These are phyloP conservation scores for Globisporangium cylindrosporum DNA, from an alignment of 352 stramenopile species.

Conservation along the genomic window DNA sequence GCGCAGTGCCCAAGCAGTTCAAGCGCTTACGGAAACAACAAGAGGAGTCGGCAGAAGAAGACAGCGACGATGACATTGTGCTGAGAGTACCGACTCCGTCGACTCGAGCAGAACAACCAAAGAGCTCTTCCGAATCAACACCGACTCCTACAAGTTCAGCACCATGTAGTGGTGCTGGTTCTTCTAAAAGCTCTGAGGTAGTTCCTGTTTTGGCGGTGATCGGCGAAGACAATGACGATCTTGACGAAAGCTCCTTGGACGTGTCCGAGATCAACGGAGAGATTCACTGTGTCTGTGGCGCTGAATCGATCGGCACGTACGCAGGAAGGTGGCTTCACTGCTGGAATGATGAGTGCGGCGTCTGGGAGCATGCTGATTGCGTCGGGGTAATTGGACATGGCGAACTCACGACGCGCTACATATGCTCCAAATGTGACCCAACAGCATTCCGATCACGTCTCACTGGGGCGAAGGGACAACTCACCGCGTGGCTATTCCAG, in stretches of 20 bases:
- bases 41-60: conserved; percentile 3
- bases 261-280: conserved; percentile 28
- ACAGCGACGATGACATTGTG: conserved; percentile 11
- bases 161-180: neutral
- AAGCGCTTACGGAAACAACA: conserved; percentile 15
- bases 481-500: conserved; percentile 62
- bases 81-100: neutral
- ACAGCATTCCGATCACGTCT: conserved; percentile 29
- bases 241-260: conserved; percentile 14
- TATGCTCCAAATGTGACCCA: conserved; percentile 50
- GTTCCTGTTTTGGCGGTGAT: conserved; percentile 1
- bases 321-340: conserved; percentile 69
- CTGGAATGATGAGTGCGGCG: conserved; percentile 51
- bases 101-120: neutral
- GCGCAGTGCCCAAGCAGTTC: conserved; percentile 6
- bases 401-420: conserved; percentile 27
- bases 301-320: conserved; percentile 44
- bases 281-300: conserved; percentile 60
- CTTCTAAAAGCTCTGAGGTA: neutral
- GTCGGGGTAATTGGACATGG: conserved; percentile 44
- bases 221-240: conserved; percentile 44
- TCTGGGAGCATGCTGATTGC: conserved; percentile 76
- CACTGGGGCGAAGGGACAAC: conserved; percentile 21
- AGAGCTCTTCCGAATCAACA: neutral
- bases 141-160: neutral